These are phyloP conservation scores for Salix caprea DNA, from an alignment of 345 rosid genomes.

Conservation along the genomic window DNA sequence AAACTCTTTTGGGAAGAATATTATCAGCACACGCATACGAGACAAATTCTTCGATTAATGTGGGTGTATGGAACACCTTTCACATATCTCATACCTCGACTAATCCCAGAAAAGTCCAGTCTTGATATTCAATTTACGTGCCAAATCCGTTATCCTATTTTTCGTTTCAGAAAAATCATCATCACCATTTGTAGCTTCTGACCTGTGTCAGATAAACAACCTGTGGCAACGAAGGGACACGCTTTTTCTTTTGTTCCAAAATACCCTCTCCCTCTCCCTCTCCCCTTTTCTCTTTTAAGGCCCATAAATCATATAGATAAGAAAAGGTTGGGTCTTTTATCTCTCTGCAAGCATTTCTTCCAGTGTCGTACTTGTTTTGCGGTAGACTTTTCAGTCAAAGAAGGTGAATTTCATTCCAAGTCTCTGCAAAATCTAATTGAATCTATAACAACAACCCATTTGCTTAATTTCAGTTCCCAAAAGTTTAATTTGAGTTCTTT, in stretches of 20 bases:
- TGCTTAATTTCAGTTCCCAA: constrained; percentile 4
- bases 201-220: constrained; percentile 13
- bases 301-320: neutral
- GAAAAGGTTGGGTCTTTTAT: too few species aligned
- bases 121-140: neutral
- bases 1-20: too few species aligned
- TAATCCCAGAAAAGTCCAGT: too few species aligned
- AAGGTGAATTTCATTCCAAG: constrained; percentile 6
- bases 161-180: neutral
- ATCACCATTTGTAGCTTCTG: constrained; percentile 7
- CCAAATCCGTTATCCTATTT: neutral
- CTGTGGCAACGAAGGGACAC: constrained; percentile 23
- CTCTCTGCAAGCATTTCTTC: neutral
- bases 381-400: constrained; percentile 1
- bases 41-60: too few species aligned
- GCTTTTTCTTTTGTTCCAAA: neutral
- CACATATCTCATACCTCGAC: too few species aligned
- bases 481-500: neutral
- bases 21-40: too few species aligned
- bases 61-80: too few species aligned
- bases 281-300: neutral
- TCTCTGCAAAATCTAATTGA: neutral
- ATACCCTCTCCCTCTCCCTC: neutral
- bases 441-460: neutral
- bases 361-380: neutral